A percentile compares a stretch with the other conserved stretches of the same genome.
Evolutionary conservation across 148 eudicot species (phyloP).

Genomic region (Chenopodium berlandieri): DNA sequence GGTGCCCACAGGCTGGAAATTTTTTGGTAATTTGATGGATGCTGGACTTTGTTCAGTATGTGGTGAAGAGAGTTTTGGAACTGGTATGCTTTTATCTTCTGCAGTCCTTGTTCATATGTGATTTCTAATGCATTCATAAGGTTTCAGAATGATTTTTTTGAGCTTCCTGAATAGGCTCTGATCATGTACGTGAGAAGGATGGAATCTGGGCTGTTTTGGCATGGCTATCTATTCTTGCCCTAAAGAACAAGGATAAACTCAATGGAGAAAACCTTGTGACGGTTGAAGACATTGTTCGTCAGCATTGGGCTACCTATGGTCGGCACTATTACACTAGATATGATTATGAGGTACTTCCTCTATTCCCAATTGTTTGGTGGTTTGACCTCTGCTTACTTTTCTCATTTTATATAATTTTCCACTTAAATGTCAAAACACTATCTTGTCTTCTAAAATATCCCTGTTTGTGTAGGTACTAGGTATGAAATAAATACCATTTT

Average conservation of each 20-base stretch:
- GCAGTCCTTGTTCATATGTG: background rate
- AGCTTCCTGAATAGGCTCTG: constrained; percentile 58
- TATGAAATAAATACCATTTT: background rate
- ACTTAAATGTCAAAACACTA: background rate
- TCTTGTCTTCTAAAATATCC: background rate
- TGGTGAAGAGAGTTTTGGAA: constrained; percentile 99
- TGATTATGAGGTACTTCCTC: constrained; percentile 73
- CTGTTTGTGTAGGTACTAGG: background rate
- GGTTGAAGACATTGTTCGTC: constrained; percentile 93
- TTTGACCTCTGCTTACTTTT: background rate
- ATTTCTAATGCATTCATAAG: background rate
- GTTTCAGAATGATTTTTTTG: background rate
- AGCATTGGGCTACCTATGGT: constrained; percentile 92
- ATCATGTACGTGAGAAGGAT: constrained; percentile 94
- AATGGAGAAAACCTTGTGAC: constrained; percentile 73
- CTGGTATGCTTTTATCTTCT: constrained; percentile 48
- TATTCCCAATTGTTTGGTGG: background rate
- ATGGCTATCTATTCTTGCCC: constrained; percentile 87
- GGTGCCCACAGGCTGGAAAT: constrained; percentile 99
- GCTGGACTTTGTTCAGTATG: constrained; percentile 90
- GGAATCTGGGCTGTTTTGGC: constrained; percentile 99
- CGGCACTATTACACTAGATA: constrained; percentile 93
- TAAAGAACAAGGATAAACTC: constrained; percentile 72
- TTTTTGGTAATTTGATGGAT: constrained; percentile 97
- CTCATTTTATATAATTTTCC: background rate